Evolutionary conservation across 2,329 filamentous ascomycete genomes (phyloP), one percentile per base, ranked within the genome.

Genomic region (Aspergillus sp.): DNA sequence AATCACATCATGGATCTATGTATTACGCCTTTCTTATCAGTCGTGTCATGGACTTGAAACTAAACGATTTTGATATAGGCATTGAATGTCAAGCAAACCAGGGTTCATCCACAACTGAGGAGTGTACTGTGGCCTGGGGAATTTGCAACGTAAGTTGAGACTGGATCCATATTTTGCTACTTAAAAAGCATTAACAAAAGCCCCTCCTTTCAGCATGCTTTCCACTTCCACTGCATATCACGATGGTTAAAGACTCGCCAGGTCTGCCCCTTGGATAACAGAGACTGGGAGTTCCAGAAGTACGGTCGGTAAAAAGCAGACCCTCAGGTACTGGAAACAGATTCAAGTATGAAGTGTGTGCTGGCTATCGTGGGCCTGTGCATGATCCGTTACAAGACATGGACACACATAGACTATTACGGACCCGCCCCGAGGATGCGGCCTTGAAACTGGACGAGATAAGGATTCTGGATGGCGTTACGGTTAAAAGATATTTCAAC

Each of bases 1-100:
- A 98, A 98, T 68, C 93, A 98, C 69, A 98, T 98, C 70, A 98
- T 98, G 93, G 93, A 98, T 69, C 78, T 98, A 27, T 98, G 93
- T 90, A 74, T 58, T 19, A 31, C 11, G 5, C 13, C 11, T 39
- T 28, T 27, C 30, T 30, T 35, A 26, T 31, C 29, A 19, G 19
- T 19, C 19, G 19, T 35, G 5, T 39, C 30, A 19, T 39, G 42
- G 9, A 39, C 42, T 19, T 42, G 48, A 46, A 51, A 40, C 54
- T 56, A 46, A 54, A 19, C 43, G 39, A 45, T 30, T 45, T 41
- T 32, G 27, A 12, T 39, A 42, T 47, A 91, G 87, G 88, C 69
- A 98, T 98, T 59, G 93, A 98, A 66, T 98, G 93, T 66, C 93
- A 98, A 74, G 93, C 93, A 45, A 98, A 98, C 68, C 93, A 98